Percentiles rank a stretch among this genome's conserved stretches.
Conservation (phyloP, 129 eudicot genomes). For the Oenanthe sinensis region DNA sequence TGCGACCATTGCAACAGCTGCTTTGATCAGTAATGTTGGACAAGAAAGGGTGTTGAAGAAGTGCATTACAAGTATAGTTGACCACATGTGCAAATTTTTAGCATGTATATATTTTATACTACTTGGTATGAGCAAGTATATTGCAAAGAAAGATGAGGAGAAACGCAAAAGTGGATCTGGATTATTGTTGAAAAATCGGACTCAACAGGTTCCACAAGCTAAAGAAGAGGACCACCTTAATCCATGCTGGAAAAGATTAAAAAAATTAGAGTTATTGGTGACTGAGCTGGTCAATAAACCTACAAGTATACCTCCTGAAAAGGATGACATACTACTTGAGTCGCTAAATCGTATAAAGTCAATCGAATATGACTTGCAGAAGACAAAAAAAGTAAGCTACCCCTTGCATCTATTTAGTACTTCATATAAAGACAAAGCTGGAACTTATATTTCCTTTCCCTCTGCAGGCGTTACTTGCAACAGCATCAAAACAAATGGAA, state of each 20-base stretch:
- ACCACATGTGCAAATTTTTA: conserved; percentile 35
- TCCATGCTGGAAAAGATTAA: conserved; percentile 71
- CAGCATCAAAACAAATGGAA: conserved; percentile 91
- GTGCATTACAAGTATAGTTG: conserved; percentile 22
- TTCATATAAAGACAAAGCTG: background rate
- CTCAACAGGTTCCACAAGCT: conserved; percentile 7
- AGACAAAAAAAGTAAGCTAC: conserved; percentile 62
- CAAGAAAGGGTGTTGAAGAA: conserved; percentile 32
- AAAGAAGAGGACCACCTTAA: conserved; percentile 34
- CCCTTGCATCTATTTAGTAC: background rate
- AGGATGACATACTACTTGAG: conserved; percentile 70
- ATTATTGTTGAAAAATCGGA: conserved; percentile 21
- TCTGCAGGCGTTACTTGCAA: conserved; percentile 70
- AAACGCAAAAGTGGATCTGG: conserved; percentile 18
- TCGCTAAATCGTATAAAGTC: conserved; percentile 74
- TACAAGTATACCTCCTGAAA: conserved; percentile 71
- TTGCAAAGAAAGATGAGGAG: conserved; percentile 21
- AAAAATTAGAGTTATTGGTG: conserved; percentile 58
- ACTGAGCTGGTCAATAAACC: conserved; percentile 73
- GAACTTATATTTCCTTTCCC: background rate
- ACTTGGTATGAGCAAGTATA: conserved; percentile 32
- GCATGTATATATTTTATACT: conserved; percentile 37
- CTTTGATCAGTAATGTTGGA: conserved; percentile 13
- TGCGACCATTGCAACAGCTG: conserved; percentile 30
- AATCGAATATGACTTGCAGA: conserved; percentile 91